Percentiles rank a stretch among this genome's conserved stretches.
Evolutionary conservation across 2,329 filamentous ascomycete species (phyloP).

Genomic region (Neonectria punicea): DNA sequence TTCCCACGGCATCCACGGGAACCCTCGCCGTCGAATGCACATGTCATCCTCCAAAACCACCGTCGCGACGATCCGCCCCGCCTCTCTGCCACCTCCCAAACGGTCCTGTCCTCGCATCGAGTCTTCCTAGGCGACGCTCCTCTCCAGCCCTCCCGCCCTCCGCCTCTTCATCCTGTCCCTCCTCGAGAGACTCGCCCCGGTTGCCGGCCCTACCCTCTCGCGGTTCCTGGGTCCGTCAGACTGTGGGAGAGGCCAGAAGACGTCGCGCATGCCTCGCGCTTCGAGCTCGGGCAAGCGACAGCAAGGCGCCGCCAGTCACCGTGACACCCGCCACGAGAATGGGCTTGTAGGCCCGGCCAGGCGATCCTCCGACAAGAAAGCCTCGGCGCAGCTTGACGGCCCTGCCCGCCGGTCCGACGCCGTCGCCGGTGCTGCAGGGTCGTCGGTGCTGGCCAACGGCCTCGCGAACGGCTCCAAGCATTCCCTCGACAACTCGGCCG

Average conservation of each 20-base stretch:
- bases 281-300: slow-evolving; percentile 70
- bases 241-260: slow-evolving; percentile 47
- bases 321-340: slow-evolving; percentile 86
- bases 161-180: slow-evolving; percentile 29
- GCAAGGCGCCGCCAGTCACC: slow-evolving; percentile 70
- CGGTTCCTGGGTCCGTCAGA: slow-evolving; percentile 50
- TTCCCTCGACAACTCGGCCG: slow-evolving; percentile 47
- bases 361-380: slow-evolving; percentile 56
- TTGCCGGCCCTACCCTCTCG: slow-evolving; percentile 51
- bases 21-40: slow-evolving; percentile 35
- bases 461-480: slow-evolving; percentile 50
- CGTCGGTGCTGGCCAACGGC: slow-evolving; percentile 43
- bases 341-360: slow-evolving; percentile 74
- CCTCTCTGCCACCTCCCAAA: slow-evolving; percentile 26
- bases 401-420: slow-evolving; percentile 49
- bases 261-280: slow-evolving; percentile 69
- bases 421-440: slow-evolving; percentile 45
- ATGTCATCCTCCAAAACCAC: slow-evolving; percentile 38
- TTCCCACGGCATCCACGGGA: slow-evolving; percentile 24
- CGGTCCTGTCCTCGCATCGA: slow-evolving; percentile 22
- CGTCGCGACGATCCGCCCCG: slow-evolving; percentile 37
- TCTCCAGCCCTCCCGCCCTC: slow-evolving; percentile 19
- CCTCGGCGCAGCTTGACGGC: slow-evolving; percentile 56
- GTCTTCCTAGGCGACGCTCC: slow-evolving; percentile 29
- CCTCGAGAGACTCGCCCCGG: slow-evolving; percentile 45